phyloP scores from a whole-genome alignment of 2,329 filamentous ascomycete species.

The Diplocarpon mali region DNA sequence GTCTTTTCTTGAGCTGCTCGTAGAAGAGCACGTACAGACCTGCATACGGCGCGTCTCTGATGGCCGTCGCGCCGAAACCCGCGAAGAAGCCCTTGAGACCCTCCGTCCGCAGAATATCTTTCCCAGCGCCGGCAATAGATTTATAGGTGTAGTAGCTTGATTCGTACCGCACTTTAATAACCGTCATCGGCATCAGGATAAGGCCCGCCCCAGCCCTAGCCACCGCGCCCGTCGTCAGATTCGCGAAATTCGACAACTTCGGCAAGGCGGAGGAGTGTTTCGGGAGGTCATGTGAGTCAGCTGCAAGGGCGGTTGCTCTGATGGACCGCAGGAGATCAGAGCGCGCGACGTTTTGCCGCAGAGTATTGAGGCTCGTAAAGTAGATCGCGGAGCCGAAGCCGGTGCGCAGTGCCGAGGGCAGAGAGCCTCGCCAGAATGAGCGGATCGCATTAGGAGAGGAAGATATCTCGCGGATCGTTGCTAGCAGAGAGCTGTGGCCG shows the following conservation, averaged over 20 bases:
- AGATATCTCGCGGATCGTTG: constrained; percentile 60
- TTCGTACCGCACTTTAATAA: constrained; percentile 95
- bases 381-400: constrained; percentile 90
- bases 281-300: constrained; percentile 12
- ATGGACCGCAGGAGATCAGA: constrained; percentile 30
- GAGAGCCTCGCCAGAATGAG: constrained; percentile 81
- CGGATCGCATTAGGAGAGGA: constrained; percentile 50
- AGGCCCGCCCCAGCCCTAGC: constrained; percentile 82
- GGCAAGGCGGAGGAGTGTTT: constrained; percentile 61
- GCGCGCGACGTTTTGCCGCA: constrained; percentile 57
- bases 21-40: constrained; percentile 92
- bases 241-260: constrained; percentile 71
- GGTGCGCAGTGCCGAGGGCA: constrained; percentile 86
- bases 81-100: constrained; percentile 81
- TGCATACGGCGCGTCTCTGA: constrained; percentile 92
- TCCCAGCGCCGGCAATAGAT: constrained; percentile 60
- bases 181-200: constrained; percentile 87
- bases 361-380: constrained; percentile 76
- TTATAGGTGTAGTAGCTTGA: constrained; percentile 75
- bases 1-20: constrained; percentile 63
- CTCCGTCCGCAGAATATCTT: constrained; percentile 62
- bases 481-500: constrained; percentile 54
- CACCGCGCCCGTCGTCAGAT: constrained; percentile 72
- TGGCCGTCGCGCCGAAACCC: constrained; percentile 85
- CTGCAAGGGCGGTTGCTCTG: constrained; percentile 12